Conservation (phyloP, 1,139 yeast species). For the Pichia sorboxylosa region DNA sequence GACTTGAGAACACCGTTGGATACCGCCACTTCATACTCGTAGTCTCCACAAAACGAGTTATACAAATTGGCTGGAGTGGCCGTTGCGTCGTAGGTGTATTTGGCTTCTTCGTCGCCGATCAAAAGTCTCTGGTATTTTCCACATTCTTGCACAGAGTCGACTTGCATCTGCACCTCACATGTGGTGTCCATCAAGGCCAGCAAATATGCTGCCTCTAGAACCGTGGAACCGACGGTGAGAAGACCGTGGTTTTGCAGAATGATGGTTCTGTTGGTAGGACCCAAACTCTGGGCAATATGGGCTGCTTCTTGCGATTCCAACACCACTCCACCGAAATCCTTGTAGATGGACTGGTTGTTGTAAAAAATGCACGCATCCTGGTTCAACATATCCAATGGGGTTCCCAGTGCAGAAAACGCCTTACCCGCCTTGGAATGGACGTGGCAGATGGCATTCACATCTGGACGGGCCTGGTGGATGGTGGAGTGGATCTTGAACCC, state of each 20-base stretch:
- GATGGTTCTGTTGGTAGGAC: conserved; percentile 44
- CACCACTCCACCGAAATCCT: conserved; percentile 59
- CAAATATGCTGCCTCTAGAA: conserved; percentile 68
- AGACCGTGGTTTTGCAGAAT: conserved; percentile 69
- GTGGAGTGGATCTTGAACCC: conserved; percentile 71
- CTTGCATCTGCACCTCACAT: conserved; percentile 57
- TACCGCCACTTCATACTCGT: conserved; percentile 3
- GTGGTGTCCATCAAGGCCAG: conserved; percentile 53
- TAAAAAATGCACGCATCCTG: conserved; percentile 64
- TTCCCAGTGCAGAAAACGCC: conserved; percentile 60
- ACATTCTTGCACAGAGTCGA: conserved; percentile 33
- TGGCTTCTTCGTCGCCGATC: conserved; percentile 4
- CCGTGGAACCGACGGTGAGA: conserved; percentile 59
- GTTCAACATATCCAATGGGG: conserved; percentile 59
- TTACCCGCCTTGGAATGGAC: conserved; percentile 63
- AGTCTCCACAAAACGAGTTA: conserved; percentile 4
- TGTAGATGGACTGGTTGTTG: conserved; percentile 50
- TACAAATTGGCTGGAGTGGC: conserved; percentile 3
- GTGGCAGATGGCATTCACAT: conserved; percentile 72
- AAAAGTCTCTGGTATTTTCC: conserved; percentile 25
- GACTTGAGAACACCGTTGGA: conserved; percentile 3
- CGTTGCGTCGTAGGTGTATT: conserved; percentile 3
- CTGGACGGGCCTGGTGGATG: conserved; percentile 61
- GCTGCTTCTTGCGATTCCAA: conserved; percentile 41
- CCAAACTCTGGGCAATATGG: conserved; percentile 41